Evolutionary conservation across 768 basidiomycete genomes (phyloP).

Genomic region (Podaxis sp.): DNA sequence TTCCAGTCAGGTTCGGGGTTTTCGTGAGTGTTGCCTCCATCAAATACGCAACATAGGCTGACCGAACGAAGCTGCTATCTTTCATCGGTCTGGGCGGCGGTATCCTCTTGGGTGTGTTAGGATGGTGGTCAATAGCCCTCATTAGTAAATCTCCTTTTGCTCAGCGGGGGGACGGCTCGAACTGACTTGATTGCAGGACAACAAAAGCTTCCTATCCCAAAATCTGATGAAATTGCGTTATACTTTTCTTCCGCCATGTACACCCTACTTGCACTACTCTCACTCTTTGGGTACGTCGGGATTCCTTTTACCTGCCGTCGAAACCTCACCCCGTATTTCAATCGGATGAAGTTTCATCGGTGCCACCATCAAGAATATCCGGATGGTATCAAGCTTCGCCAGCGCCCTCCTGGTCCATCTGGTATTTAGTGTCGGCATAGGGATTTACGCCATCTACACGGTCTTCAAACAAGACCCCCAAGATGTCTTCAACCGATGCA

Average conservation of each 20-base stretch:
- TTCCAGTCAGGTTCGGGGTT: constrained; percentile 63
- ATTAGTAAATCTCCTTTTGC: constrained; percentile 27
- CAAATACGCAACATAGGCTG: background rate
- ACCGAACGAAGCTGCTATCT: constrained; percentile 24
- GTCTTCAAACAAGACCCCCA: constrained; percentile 42
- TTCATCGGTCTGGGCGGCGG: constrained; percentile 45
- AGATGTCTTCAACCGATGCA: constrained; percentile 36
- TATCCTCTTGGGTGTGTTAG: constrained; percentile 39
- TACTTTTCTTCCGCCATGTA: constrained; percentile 47
- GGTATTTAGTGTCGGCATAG: constrained; percentile 43
- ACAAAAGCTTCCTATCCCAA: constrained; percentile 28
- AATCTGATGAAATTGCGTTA: constrained; percentile 38
- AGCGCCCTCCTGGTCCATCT: constrained; percentile 43
- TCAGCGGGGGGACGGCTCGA: background rate
- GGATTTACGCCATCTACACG: constrained; percentile 46
- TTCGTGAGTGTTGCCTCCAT: constrained; percentile 37
- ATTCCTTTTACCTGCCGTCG: background rate
- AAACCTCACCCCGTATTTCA: background rate
- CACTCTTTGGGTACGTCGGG: constrained; percentile 43
- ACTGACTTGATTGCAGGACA: constrained; percentile 22
- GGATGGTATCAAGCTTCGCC: constrained; percentile 43
- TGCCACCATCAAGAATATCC: constrained; percentile 36
- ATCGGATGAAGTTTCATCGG: constrained; percentile 37
- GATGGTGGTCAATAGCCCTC: constrained; percentile 45
- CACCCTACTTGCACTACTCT: constrained; percentile 44